Percentiles rank a stretch among this genome's conserved stretches.
Evolutionary conservation across 2,329 filamentous ascomycete species (phyloP).

Genomic region (Mycocentrospora acerina): DNA sequence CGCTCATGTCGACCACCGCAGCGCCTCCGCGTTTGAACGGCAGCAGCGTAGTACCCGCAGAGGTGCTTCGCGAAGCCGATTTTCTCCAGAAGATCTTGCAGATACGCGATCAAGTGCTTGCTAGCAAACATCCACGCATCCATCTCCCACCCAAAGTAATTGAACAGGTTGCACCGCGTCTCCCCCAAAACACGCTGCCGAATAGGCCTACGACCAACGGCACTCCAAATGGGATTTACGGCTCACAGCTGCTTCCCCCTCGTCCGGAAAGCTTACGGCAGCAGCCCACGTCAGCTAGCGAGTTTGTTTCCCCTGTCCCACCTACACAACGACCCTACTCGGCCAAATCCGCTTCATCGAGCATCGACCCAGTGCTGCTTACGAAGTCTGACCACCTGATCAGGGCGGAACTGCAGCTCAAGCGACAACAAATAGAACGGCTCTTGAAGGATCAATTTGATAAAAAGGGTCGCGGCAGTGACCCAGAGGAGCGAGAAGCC

Average conservation of each 20-base stretch:
- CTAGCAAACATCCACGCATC: conserved; percentile 69
- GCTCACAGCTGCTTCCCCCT: conserved; percentile 29
- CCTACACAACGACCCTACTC: conserved; percentile 35
- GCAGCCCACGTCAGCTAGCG: conserved; percentile 21
- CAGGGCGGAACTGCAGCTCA: conserved; percentile 76
- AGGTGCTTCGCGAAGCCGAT: conserved; percentile 46
- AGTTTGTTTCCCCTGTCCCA: conserved; percentile 22
- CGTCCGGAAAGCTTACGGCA: conserved; percentile 33
- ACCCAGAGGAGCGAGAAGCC: conserved; percentile 50
- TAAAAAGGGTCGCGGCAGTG: conserved; percentile 54
- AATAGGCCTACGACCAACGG: conserved; percentile 36
- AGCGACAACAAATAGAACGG: conserved; percentile 79
- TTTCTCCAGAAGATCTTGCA: conserved; percentile 76
- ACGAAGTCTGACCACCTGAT: conserved; percentile 84
- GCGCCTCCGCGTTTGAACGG: conserved; percentile 35
- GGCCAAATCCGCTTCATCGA: conserved; percentile 56
- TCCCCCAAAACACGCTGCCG: conserved; percentile 25
- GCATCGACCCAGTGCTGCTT: conserved; percentile 80
- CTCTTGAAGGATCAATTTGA: conserved; percentile 76
- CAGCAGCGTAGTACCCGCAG: conserved; percentile 38
- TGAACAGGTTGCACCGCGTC: conserved; percentile 44
- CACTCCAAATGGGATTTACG: conserved; percentile 26
- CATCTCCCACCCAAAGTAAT: conserved; percentile 58
- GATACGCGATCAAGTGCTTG: conserved; percentile 77
- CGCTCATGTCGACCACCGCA: conserved; percentile 34